Evolutionary conservation across 805 yeast species (phyloP).

Genomic region (Hanseniaspora nectarophila): DNA sequence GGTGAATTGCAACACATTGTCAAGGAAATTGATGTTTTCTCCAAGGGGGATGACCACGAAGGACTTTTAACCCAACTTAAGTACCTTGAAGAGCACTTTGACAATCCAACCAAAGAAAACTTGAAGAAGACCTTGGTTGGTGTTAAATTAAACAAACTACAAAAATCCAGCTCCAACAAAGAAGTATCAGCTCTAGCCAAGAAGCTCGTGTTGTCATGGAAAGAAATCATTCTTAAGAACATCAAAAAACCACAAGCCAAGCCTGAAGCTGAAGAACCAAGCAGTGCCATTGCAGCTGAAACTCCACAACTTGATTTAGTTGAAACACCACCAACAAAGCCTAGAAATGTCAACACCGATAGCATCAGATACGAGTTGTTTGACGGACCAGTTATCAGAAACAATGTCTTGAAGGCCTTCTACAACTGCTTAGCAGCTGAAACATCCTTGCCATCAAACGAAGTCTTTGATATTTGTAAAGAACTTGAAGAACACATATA

Average conservation of each 20-base stretch:
- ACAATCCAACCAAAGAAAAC: conserved; percentile 72
- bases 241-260: conserved; percentile 28
- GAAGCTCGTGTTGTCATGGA: conserved; percentile 77
- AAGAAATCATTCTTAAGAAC: conserved; percentile 67
- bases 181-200: conserved; percentile 65
- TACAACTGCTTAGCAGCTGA: conserved; percentile 85
- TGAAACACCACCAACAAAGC: conserved; percentile 27
- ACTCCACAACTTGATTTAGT: conserved; percentile 7
- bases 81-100: conserved; percentile 46
- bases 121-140: conserved; percentile 92
- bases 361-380: conserved; percentile 45
- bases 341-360: conserved; percentile 72
- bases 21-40: conserved; percentile 7
- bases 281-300: background rate
- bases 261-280: conserved; percentile 17
- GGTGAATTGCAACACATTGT: conserved; percentile 7
- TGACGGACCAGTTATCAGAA: conserved; percentile 33
- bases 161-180: conserved; percentile 45
- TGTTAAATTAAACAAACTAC: conserved; percentile 81
- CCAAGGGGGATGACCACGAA: conserved; percentile 45
- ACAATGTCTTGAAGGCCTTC: conserved; percentile 68
- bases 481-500: conserved; percentile 60
- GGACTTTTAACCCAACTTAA: conserved; percentile 30
- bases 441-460: conserved; percentile 48
- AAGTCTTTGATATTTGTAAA: conserved; percentile 50